Evolutionary conservation across 495 filamentous ascomycete species (phyloP), one percentile per base, ranked within the genome.

Genomic region (Hypoxylon crocopeplum): DNA sequence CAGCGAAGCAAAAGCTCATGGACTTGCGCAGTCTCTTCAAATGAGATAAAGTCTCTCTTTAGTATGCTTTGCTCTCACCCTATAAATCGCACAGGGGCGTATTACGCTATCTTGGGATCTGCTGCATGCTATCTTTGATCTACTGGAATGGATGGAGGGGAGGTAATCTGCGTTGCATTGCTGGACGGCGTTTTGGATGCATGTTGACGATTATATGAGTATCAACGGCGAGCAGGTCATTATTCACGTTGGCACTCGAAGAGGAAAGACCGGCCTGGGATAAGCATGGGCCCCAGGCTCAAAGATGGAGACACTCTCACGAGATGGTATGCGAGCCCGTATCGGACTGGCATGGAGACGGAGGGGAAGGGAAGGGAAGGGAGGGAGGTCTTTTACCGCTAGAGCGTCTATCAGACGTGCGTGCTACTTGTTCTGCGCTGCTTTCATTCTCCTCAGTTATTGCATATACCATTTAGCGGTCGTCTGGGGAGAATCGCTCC

Each of bases 21-120:
- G 91, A 96, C 57, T 79, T 96, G 60, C 82, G 87, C 64, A 86
- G 82, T 62, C 83, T 98, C 21, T 97, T 98, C 76, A 90, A 84
- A 66, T 95, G 24, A 61, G 21, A n/a, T n/a, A n/a, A n/a, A n/a
- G n/a, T n/a, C n/a, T n/a, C n/a, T n/a, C n/a, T n/a, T n/a, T n/a
- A n/a, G 8, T 2, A 19, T 30, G 16, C 20, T 10, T n/a, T 17
- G n/a, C 22, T 25, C 13, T 32, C 8, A 34, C 36, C 17, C 29
- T 36, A 27, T 29, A 13, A 34, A 21, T 50, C 7, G 8, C 10
- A n/a, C 24, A 2, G n/a, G 29, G 44, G 32, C 3, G 24, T 45
- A 29, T 40, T 15, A 13, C 15, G 59, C 45, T 21, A 29, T 61
- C 50, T 37, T 29, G 12, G n/a, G n/a, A 7, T 10, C 12, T 16